Evolutionary conservation across 2,329 filamentous ascomycete genomes (phyloP).

Genomic region (Fusarium chuoi): DNA sequence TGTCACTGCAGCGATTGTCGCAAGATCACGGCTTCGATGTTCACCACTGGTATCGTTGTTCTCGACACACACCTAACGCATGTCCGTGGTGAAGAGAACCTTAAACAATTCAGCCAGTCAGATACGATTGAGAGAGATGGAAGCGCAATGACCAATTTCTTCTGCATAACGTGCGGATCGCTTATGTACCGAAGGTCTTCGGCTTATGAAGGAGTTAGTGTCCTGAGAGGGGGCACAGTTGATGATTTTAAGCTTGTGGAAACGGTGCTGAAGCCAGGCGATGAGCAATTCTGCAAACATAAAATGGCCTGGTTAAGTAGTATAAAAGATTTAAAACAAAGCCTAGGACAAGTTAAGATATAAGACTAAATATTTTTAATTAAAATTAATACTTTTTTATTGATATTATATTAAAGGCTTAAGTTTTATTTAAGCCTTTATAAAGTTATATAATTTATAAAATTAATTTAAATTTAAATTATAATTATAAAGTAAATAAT

Average conservation of each 20-base stretch:
- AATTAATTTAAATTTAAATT: too few species aligned
- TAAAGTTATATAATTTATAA: too few species aligned
- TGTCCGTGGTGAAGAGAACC: conserved; percentile 61
- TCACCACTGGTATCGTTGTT: conserved; percentile 67
- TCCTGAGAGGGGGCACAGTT: neutral
- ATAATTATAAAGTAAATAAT: too few species aligned
- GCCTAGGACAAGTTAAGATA: neutral
- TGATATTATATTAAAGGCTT: too few species aligned
- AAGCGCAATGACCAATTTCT: neutral
- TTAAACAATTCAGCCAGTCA: conserved; percentile 58
- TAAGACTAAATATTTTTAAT: too few species aligned
- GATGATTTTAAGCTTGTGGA: neutral
- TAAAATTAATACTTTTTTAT: too few species aligned
- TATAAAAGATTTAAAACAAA: neutral
- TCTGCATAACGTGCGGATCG: neutral
- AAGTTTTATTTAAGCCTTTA: too few species aligned
- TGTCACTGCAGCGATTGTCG: conserved; percentile 71
- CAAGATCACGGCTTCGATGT: conserved; percentile 72
- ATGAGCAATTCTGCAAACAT: neutral
- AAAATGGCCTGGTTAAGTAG: neutral
- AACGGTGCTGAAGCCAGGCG: neutral
- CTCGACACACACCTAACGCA: conserved; percentile 57
- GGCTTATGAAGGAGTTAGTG: neutral
- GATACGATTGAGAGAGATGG: conserved; percentile 53
- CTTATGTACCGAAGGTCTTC: neutral